Evolutionary conservation across 176 grass and related monocot species (phyloP).

Genomic region (Neostapfia colusana): DNA sequence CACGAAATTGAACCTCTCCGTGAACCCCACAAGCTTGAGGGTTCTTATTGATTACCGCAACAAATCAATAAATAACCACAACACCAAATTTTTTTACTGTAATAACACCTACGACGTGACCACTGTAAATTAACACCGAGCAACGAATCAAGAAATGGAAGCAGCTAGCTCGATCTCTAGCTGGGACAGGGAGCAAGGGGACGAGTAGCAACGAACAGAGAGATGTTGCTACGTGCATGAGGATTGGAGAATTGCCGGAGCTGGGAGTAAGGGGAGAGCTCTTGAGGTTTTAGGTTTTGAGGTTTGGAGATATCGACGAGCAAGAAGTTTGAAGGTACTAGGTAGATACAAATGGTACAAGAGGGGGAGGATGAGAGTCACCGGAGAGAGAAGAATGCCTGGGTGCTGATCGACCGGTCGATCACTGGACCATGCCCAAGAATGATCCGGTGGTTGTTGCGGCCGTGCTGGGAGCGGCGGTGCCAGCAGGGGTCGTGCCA

Average conservation of each 20-base stretch:
- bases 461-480: slow-evolving; percentile 43
- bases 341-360: slow-evolving; percentile 70
- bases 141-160: slow-evolving; percentile 57
- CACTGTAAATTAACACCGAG: slow-evolving; percentile 45
- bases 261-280: slow-evolving; percentile 17
- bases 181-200: background rate
- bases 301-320: slow-evolving; percentile 33
- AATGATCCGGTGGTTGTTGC: slow-evolving; percentile 74
- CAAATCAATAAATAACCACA: slow-evolving; percentile 92
- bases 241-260: slow-evolving; percentile 41
- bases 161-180: slow-evolving; percentile 20
- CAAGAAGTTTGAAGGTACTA: slow-evolving; percentile 36
- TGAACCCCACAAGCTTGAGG: slow-evolving; percentile 52
- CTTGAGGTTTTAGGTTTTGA: slow-evolving; percentile 48
- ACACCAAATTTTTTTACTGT: slow-evolving; percentile 41
- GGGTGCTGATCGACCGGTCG: background rate
- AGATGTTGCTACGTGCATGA: slow-evolving; percentile 44
- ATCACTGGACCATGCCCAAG: slow-evolving; percentile 94
- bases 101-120: slow-evolving; percentile 35
- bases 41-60: slow-evolving; percentile 75
- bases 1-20: slow-evolving; percentile 31
- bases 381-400: slow-evolving; percentile 2
- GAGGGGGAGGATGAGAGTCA: slow-evolving; percentile 31
- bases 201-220: slow-evolving; percentile 25
- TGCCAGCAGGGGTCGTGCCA: slow-evolving; percentile 40